A percentile compares a stretch with the other conserved stretches of the same genome.
phyloP scores from a whole-genome alignment of 2,329 filamentous ascomycete species.

The Graphiopsis chlorocephala region DNA sequence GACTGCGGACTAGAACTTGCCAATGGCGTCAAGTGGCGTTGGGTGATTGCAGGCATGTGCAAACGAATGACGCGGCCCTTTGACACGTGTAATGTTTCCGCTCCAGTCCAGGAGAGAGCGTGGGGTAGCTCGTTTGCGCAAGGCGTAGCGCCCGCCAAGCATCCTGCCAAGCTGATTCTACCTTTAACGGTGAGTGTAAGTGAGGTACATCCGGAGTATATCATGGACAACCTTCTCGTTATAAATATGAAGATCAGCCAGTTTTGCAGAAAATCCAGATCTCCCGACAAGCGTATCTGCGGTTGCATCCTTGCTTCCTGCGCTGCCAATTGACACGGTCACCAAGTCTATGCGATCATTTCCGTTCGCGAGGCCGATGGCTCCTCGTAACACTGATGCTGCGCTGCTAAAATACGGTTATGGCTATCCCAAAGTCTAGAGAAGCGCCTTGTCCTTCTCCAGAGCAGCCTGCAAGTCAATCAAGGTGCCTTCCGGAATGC shows the following conservation, averaged over 20 bases:
- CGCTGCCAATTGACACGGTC: not conserved
- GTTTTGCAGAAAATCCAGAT: not conserved
- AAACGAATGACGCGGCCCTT: conserved; percentile 12
- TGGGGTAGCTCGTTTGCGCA: not conserved
- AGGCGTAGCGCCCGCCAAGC: conserved; percentile 2
- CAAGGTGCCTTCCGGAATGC: conserved; percentile 4
- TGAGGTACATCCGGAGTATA: not conserved
- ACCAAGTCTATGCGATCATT: not conserved
- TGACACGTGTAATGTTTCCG: conserved; percentile 1
- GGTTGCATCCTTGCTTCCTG: not conserved
- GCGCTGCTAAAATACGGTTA: not conserved
- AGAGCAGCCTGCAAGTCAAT: conserved; percentile 12
- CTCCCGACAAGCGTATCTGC: not conserved
- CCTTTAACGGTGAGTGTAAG: not conserved
- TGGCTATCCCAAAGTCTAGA: not conserved
- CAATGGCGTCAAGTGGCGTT: not conserved
- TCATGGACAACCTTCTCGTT: not conserved
- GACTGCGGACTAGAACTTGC: not conserved
- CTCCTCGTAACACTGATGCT: not conserved
- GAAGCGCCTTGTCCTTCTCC: conserved; percentile 15
- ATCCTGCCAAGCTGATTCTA: not conserved
- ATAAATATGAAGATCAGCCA: not conserved
- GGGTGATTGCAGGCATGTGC: not conserved
- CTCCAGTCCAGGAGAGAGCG: not conserved
- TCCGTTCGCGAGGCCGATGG: not conserved